Percentiles rank a stretch among this genome's conserved stretches.
These are phyloP conservation scores for Cadophora sp. DNA, from an alignment of 2,329 filamentous ascomycete species.

Conservation along the genomic window DNA sequence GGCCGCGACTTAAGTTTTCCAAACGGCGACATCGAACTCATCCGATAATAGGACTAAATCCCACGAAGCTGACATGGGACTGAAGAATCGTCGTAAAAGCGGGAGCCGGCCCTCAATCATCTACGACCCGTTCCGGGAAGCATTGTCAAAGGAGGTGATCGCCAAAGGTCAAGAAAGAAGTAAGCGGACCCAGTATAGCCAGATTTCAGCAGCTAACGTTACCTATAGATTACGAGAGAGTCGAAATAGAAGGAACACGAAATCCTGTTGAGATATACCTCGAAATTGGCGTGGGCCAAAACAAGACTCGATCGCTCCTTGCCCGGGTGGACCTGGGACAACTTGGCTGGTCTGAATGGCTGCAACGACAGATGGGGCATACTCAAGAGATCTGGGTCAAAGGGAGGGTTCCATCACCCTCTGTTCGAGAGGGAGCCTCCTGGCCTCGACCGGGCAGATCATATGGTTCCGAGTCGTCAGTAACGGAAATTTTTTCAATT, in stretches of 20 bases:
- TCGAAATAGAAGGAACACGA: not conserved
- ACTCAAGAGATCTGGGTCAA: not conserved
- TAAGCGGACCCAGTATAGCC: not conserved
- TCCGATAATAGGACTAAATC: not conserved
- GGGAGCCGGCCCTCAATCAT: not conserved
- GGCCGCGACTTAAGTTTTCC: not conserved
- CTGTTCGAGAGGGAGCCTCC: not conserved
- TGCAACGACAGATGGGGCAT: not conserved
- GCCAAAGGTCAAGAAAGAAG: not conserved
- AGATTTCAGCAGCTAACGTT: not conserved
- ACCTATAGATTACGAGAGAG: not conserved
- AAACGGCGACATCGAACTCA: not conserved
- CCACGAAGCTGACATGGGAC: not conserved
- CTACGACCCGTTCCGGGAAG: not conserved
- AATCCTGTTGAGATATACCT: not conserved
- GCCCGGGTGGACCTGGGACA: not conserved
- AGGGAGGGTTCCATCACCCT: not conserved
- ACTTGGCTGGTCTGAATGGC: not conserved
- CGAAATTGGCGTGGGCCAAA: not conserved
- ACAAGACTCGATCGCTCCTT: not conserved
- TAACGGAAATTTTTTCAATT: not conserved
- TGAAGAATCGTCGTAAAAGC: not conserved
- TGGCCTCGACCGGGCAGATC: not conserved
- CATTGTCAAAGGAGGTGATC: not conserved
- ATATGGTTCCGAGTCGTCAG: not conserved